Evolutionary conservation across 2,329 filamentous ascomycete genomes (phyloP), one percentile per base, ranked within the genome.

Genomic region (Lecanicillium sp.): DNA sequence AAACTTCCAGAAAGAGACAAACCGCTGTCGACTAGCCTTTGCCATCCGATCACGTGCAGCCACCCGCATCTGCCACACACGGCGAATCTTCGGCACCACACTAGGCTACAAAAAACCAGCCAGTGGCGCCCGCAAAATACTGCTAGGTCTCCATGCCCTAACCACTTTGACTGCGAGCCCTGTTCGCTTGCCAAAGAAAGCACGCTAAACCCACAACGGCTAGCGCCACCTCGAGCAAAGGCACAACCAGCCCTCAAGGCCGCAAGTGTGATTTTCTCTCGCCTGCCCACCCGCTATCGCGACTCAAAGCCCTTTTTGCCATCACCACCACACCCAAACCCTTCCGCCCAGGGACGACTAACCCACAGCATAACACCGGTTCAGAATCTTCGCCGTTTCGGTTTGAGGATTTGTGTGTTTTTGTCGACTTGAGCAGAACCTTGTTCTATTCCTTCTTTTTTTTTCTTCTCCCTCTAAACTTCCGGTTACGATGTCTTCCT

Each of bases 401-500:
- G 57, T 59, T 51, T 43, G 59, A 60, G 59, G 48, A 54, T 60
- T 58, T 58, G 53, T 51, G 54, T 44, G 49, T 51, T 49, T 49
- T 55, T 51, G 48, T 54, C 49, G 34, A 41, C 34, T 41, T 54
- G 52, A 58, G 50, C 53, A 56, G 52, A 53, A 49, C 50, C 53
- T 53, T 56, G 56, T 52, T 53, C 47, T 50, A 46, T 48, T 48
- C 38, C 38, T 34, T 45, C 46, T 49, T 47, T 49, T 46, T 47
- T 52, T 52, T 51, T 46, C 45, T 50, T 52, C 44, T 51, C 48
- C 46, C 45, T 52, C 52, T 49, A 56, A 55, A 52, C 61, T 59
- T 64, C 40, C 57, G 52, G 50, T 55, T 53, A 75, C 70, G 63
- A 80, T 81, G 77, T 80, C 77, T 64, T 75, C 72, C 60, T 81